These are phyloP conservation scores for Passalora sequoiae DNA, from an alignment of 2,329 filamentous ascomycete species.

Conservation along the genomic window DNA sequence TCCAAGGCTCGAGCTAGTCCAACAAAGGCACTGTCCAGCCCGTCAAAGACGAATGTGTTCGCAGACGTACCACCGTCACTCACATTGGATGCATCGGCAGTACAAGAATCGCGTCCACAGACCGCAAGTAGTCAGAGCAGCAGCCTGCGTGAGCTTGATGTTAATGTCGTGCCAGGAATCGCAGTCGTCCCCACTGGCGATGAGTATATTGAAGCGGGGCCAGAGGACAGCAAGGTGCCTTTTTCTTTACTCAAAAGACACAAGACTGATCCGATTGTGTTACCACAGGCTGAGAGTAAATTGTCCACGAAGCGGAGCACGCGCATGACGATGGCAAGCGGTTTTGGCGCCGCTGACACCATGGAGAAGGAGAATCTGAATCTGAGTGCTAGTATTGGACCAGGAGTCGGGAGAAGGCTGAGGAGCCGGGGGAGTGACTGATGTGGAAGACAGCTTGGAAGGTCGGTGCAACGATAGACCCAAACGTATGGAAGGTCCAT, in stretches of 20 bases:
- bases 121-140: constrained; percentile 27
- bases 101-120: constrained; percentile 24
- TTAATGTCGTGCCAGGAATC: constrained; percentile 36
- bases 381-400: constrained; percentile 37
- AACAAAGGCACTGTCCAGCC: constrained; percentile 26
- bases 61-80: constrained; percentile 29
- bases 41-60: constrained; percentile 33
- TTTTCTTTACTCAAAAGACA: constrained; percentile 42
- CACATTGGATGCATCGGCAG: constrained; percentile 17
- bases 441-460: too few relatives aligned
- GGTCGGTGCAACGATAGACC: too few relatives aligned
- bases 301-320: constrained; percentile 40
- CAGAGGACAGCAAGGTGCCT: constrained; percentile 23
- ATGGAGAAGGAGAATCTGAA: constrained; percentile 38
- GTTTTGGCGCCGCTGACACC: constrained; percentile 21
- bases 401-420: constrained; percentile 40
- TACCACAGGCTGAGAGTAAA: constrained; percentile 34
- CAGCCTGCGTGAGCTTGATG: constrained; percentile 45
- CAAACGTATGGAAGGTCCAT: too few relatives aligned
- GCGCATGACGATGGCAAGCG: constrained; percentile 40
- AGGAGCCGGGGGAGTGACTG: constrained; percentile 32
- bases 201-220: constrained; percentile 31
- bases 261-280: constrained; percentile 31
- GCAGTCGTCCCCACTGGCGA: constrained; percentile 18
- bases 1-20: constrained; percentile 26